Evolutionary conservation across 1,139 yeast species (phyloP).

Genomic region (Kodamaea arcana): DNA sequence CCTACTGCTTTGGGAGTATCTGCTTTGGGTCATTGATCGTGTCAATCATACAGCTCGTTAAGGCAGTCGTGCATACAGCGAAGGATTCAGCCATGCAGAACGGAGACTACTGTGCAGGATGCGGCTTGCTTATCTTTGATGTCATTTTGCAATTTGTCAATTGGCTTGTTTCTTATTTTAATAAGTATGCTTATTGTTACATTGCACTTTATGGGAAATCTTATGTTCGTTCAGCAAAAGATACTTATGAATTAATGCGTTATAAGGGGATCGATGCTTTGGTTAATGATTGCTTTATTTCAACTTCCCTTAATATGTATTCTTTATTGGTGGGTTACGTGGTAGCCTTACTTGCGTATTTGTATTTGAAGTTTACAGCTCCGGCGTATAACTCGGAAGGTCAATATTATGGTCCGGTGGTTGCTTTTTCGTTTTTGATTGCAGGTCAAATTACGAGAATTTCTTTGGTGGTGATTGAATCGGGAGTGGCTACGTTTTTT

Average conservation of each 20-base stretch:
- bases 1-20: constrained; percentile 86
- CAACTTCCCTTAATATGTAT: constrained; percentile 70
- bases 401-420: constrained; percentile 66
- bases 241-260: constrained; percentile 74
- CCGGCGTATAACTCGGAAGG: constrained; percentile 70
- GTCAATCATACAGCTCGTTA: constrained; percentile 63
- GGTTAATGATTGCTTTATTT: constrained; percentile 79
- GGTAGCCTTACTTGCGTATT: constrained; percentile 63
- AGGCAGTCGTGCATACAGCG: constrained; percentile 45
- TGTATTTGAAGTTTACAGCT: constrained; percentile 67
- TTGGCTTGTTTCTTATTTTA: constrained; percentile 81
- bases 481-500: constrained; percentile 84
- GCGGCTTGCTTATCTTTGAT: constrained; percentile 54
- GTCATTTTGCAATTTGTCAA: constrained; percentile 62
- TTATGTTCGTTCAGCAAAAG: constrained; percentile 71
- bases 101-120: constrained; percentile 53
- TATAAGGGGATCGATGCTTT: constrained; percentile 84
- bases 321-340: constrained; percentile 67
- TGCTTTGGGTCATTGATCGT: constrained; percentile 86
- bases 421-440: constrained; percentile 74
- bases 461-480: constrained; percentile 67
- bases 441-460: constrained; percentile 75
- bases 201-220: constrained; percentile 83
- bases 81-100: constrained; percentile 52
- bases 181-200: constrained; percentile 86